Conservation (phyloP, 1,284 basidiomycete genomes). For the Malassezia sympodialis region DNA sequence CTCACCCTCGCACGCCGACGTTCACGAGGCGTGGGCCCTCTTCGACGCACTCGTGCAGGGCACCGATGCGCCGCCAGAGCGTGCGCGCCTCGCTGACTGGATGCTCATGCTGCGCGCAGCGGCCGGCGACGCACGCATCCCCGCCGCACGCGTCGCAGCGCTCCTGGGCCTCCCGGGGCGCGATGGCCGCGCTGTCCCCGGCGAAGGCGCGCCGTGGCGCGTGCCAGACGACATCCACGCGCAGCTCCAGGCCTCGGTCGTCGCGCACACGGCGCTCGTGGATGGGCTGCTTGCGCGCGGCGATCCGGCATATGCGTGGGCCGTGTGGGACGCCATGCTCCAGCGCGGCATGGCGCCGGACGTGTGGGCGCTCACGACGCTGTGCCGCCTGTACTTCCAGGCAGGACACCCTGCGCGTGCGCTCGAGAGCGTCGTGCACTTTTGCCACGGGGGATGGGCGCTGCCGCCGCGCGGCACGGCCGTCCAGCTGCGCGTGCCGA, state of each 20-base stretch:
- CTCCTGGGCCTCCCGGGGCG: constrained; percentile 5
- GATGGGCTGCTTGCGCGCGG: constrained; percentile 11
- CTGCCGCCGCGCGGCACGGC: neutral
- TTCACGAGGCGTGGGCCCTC: constrained; percentile 13
- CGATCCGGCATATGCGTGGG: constrained; percentile 5
- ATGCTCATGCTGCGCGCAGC: constrained; percentile 17
- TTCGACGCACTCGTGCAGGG: constrained; percentile 7
- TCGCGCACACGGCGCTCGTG: constrained; percentile 8
- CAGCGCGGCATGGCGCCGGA: constrained; percentile 15
- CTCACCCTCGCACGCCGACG: neutral
- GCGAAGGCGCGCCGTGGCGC: neutral
- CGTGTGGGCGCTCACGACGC: constrained; percentile 6
- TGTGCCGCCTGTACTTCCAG: constrained; percentile 13
- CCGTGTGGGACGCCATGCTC: constrained; percentile 13
- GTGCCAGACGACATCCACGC: neutral
- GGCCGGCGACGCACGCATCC: constrained; percentile 11
- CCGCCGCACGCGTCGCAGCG: constrained; percentile 1
- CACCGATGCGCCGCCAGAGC: neutral
- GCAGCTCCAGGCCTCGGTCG: constrained; percentile 3
- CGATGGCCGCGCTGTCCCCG: neutral
- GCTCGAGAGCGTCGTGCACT: constrained; percentile 7
- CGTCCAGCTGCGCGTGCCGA: neutral
- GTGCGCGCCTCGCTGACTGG: constrained; percentile 10
- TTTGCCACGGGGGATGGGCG: constrained; percentile 7
- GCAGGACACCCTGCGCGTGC: constrained; percentile 6